Base-by-base conservation (phyloP, 352 stramenopile species). In the Phytopythium helicoides region DNA sequence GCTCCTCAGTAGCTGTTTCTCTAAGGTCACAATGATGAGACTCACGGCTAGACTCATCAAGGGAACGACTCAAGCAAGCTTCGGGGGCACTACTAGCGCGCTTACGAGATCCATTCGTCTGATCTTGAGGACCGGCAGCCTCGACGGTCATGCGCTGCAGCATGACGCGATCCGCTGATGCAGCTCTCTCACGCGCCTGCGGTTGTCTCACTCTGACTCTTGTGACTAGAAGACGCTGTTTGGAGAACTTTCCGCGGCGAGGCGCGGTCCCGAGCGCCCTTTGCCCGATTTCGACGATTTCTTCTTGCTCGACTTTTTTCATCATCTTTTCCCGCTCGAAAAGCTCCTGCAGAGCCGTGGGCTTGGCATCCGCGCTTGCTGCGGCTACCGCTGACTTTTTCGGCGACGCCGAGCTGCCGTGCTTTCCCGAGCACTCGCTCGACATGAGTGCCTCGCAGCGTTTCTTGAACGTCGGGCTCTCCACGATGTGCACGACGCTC, bases 401-500 rank as follows among this genome's bases (percentile, higher is more conserved):
- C 6, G 23, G 8, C 8, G 42, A 53, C 10, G 53, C 52, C 34
- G 26, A 60, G 28, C 39, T 47, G 45, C 59, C n/a, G 21, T 60
- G 55, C 28, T 63, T 65, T 6, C 28, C 28, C 28, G 37, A 47
- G 23, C 35, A 47, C 11, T 48, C 21, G 39, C 61, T 56, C 3
- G 63, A 54, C 35, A 73, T 67, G 12, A 76, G 60, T 34, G 60
- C 67, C 39, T 76, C 67, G 42, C 67, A 76, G 31, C 67, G 63
- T n/a, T 71, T 76, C 41, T 71, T 71, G 35, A 76, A 76, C 35
- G 51, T 76, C 14, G 67, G 21, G 16, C 63, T 73, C 44, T 73
- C 59, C 1, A 73, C 64, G 37, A 76, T 73, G 33, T 76, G 71
- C 2, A 44, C 60, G 37, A 76, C 58, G 38, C 63, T 73, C 25